Conservation (phyloP, 2,329 filamentous ascomycete genomes). For the Pseudogymnoascus verrucosus region DNA sequence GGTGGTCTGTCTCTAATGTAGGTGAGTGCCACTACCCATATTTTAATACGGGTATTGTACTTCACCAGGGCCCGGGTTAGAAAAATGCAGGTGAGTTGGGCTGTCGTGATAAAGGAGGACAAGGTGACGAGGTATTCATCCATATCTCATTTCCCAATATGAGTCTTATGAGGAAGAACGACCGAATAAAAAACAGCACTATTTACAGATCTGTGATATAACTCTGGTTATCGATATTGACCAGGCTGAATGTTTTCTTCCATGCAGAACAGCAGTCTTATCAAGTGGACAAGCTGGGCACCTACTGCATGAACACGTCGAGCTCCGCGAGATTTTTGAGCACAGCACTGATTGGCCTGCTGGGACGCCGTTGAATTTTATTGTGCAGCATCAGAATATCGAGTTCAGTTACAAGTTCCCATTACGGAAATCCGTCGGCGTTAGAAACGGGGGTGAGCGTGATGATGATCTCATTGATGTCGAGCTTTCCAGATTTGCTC, state of each 20-base stretch:
- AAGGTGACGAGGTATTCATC: neutral
- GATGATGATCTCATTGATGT: neutral
- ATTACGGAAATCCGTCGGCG: neutral
- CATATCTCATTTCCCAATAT: neutral
- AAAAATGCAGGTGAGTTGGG: neutral
- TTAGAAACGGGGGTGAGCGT: neutral
- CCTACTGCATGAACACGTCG: conserved; percentile 33
- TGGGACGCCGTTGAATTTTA: conserved; percentile 46
- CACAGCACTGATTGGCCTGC: conserved; percentile 18
- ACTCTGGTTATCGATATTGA: neutral
- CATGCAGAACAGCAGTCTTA: neutral
- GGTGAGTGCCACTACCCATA: neutral
- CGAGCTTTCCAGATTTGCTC: neutral
- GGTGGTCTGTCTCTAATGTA: neutral
- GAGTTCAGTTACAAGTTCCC: neutral
- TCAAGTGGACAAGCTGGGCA: neutral
- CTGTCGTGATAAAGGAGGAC: neutral
- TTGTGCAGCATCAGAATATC: conserved; percentile 43
- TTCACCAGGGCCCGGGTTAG: neutral
- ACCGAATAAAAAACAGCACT: neutral
- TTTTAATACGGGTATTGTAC: neutral
- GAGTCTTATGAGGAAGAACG: neutral
- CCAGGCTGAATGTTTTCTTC: neutral
- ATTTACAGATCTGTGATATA: neutral
- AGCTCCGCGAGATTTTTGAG: conserved; percentile 33